Evolutionary conservation across 768 basidiomycete genomes (phyloP), one percentile per base, ranked within the genome.

Genomic region (Suillus weaverae): DNA sequence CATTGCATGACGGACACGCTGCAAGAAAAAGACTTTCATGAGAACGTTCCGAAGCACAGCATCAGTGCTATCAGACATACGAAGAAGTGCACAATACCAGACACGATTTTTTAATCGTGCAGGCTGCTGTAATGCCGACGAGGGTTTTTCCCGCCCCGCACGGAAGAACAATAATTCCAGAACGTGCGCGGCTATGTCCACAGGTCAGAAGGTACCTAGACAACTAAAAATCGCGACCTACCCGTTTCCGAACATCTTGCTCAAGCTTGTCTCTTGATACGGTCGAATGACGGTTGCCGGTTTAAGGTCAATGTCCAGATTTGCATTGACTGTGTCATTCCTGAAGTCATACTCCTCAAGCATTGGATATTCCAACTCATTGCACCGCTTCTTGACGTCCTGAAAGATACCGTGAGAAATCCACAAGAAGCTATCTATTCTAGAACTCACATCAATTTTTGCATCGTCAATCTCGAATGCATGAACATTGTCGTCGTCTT

Each of bases 191-290:
- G 59, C 96, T 96, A 64, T 11, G n/a, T 68, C 70, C 62, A 22
- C 13, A 66, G 65, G 68, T 9, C 66, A 67, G 55, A 20, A 33
- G 39, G 30, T 22, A 33, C 22, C 57, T 38, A 30, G 11, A 44
- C 9, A 16, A 5, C 16, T 36, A 46, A 32, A 60, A 33, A 59
- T 33, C 18, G 53, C 36, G 26, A 68, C 60, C 62, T 76, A 95
- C 93, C 95, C 97, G 76, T 99, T 99, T 61, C 97, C 97, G 77
- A 99, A 99, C 97, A 99, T 99, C 80, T 99, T 99, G 69, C 94
- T 95, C 50, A 99, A 81, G 74, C 93, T 95, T 61, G 97, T 99
- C 79, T 99, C 97, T 77, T 99, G 97, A 78, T 99, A 99, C 16
- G 97, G 95, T 62, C 97, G 86, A 73, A 99, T 97, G 66, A 97